These are phyloP conservation scores for Collybia mongolica DNA, from an alignment of 768 basidiomycete species.

Conservation along the genomic window DNA sequence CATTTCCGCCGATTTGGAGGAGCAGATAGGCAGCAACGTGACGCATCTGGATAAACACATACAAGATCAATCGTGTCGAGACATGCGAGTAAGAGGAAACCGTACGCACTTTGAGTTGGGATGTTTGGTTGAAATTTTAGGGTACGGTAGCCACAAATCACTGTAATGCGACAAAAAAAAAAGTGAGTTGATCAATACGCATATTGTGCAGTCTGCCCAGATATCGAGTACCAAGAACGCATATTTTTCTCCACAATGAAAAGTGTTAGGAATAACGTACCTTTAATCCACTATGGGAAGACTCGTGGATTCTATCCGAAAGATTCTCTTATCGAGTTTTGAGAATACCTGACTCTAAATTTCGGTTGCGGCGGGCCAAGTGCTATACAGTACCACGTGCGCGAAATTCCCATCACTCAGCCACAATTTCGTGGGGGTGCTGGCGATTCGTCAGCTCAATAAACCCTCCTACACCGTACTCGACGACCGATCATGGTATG, in stretches of 20 bases:
- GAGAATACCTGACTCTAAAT: constrained; percentile 26
- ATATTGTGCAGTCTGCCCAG: neutral
- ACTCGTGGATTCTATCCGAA: constrained; percentile 92
- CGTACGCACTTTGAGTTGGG: constrained; percentile 42
- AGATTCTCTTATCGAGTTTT: constrained; percentile 23
- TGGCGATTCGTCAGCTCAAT: constrained; percentile 8
- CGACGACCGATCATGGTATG: constrained; percentile 40
- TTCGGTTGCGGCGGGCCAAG: constrained; percentile 17
- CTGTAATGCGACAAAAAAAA: constrained; percentile 32
- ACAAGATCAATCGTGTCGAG: neutral
- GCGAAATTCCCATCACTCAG: constrained; percentile 28
- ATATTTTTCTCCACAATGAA: neutral
- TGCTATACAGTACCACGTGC: constrained; percentile 68
- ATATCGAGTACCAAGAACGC: neutral
- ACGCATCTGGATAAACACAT: constrained; percentile 73
- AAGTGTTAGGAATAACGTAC: constrained; percentile 36
- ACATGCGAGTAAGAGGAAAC: neutral
- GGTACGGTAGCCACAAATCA: constrained; percentile 91
- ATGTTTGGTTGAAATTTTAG: constrained; percentile 26
- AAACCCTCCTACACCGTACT: constrained; percentile 38
- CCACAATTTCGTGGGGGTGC: constrained; percentile 39
- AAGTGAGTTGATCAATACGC: constrained; percentile 1
- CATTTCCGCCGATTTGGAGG: constrained; percentile 92
- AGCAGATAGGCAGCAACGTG: constrained; percentile 96
- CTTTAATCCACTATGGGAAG: constrained; percentile 91